phyloP scores from a whole-genome alignment of 2,329 filamentous ascomycete species.

The Dactylellina leptospora region DNA sequence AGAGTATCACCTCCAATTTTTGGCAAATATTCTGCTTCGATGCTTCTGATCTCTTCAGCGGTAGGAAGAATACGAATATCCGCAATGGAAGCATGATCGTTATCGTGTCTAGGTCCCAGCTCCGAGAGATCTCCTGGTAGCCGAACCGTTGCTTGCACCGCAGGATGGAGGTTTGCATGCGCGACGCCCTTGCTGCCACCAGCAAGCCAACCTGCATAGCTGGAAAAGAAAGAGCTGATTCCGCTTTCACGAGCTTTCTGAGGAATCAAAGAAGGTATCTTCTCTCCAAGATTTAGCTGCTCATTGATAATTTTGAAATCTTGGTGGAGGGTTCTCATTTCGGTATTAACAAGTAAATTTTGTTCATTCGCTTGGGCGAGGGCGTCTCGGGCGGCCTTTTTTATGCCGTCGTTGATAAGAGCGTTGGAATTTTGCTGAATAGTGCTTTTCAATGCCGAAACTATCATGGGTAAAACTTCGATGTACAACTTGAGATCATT shows the following conservation, averaged over 20 bases:
- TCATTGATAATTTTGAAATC: conserved; percentile 53
- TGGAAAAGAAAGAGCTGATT: conserved; percentile 17
- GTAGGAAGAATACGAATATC: conserved; percentile 59
- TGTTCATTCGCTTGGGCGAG: conserved; percentile 53
- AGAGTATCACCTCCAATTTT: conserved; percentile 53
- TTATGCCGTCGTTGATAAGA: conserved; percentile 54
- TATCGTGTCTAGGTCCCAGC: conserved; percentile 57
- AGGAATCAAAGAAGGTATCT: conserved; percentile 54
- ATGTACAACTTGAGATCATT: conserved; percentile 18
- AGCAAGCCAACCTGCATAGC: conserved; percentile 13
- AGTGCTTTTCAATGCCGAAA: conserved; percentile 30
- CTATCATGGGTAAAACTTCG: conserved; percentile 41
- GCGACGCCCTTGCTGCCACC: conserved; percentile 5
- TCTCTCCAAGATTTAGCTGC: conserved; percentile 55
- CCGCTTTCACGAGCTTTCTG: conserved; percentile 5
- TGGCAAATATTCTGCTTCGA: conserved; percentile 54
- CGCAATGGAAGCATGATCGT: conserved; percentile 57
- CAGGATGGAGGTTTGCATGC: conserved; percentile 17
- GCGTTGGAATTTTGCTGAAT: conserved; percentile 56
- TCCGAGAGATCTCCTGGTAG: conserved; percentile 56
- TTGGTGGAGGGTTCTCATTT: conserved; percentile 52
- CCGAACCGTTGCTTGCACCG: conserved; percentile 50
- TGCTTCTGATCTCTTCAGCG: conserved; percentile 57
- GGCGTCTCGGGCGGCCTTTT: conserved; percentile 53
- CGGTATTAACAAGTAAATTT: conserved; percentile 50